Evolutionary conservation across 495 filamentous ascomycete species (phyloP).

Genomic region (Trichoderma orchidacearum): DNA sequence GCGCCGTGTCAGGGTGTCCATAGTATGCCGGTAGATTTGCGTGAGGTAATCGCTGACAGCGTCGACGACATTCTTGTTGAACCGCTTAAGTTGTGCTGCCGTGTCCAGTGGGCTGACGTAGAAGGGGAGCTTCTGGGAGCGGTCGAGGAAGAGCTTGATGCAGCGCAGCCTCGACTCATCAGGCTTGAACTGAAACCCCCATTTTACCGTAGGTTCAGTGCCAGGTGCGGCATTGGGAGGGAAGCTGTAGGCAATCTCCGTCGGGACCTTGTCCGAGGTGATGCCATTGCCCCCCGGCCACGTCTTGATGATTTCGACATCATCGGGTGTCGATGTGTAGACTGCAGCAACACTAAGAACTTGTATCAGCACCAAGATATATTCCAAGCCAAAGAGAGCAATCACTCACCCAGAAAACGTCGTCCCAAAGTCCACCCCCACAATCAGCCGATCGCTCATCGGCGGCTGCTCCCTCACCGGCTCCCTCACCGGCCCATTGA

Average conservation of each 20-base stretch:
- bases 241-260: constrained; percentile 43
- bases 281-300: constrained; percentile 68
- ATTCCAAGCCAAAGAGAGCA: neutral
- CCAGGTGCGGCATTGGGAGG: constrained; percentile 20
- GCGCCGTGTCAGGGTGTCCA: constrained; percentile 54
- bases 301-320: constrained; percentile 68
- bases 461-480: constrained; percentile 29
- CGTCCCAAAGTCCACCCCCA: constrained; percentile 59
- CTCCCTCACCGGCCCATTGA: constrained; percentile 39
- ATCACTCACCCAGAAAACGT: constrained; percentile 50
- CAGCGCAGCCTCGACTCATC: constrained; percentile 61
- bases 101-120: constrained; percentile 66
- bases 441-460: constrained; percentile 42
- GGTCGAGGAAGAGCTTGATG: constrained; percentile 70
- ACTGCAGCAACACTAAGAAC: constrained; percentile 54
- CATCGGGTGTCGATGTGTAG: constrained; percentile 61
- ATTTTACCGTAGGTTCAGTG: constrained; percentile 35
- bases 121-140: constrained; percentile 60
- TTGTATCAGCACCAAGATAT: neutral
- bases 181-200: constrained; percentile 68
- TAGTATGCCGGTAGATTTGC: constrained; percentile 57
- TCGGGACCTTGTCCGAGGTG: constrained; percentile 56
- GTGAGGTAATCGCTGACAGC: constrained; percentile 55
- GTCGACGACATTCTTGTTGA: constrained; percentile 44
- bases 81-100: constrained; percentile 54